Base-by-base conservation (phyloP, 2,329 filamentous ascomycete genomes). In the Zalaria obscura region DNA sequence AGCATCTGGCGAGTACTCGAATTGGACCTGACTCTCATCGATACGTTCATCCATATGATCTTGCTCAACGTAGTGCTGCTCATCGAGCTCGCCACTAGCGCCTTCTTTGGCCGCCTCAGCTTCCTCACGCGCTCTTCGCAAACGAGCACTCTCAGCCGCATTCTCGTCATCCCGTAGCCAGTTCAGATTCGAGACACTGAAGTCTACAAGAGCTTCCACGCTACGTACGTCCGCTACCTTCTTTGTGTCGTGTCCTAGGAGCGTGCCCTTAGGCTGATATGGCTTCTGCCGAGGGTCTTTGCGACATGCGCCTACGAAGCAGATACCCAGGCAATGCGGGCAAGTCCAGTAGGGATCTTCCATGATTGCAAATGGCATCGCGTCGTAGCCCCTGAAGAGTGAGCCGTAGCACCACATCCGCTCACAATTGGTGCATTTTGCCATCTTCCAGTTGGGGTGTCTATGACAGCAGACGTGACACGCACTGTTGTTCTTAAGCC, bases 361-460 rank as follows among this genome's bases (percentile, higher is more conserved):
- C 72, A 95, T 80, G 1, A 88, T 76, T 18, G 76, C 69, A 52
- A 89, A 77, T 0, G 91, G 91, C 73, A 86, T 82, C 57, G 87
- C 75, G 57, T 96, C 89, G 54, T 94, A 94, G 1, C 85, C 88
- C 42, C 91, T 73, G 62, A 87, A 96, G 2, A 98, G 69, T 10
- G 82, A 82, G n/a, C 89, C 89, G 55, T 93, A 98, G 59, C 91
- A 96, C 57, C 93, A 98, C 0, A 75, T 76, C 42, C 83, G 70
- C 8, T 72, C 69, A 54, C 91, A 96, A 5, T 72, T 74, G 0
- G 77, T 78, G 60, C 91, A 98, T 40, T 77, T 74, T 2, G 85
- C 85, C 47, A 94, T 76, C 53, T 86, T 88, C 75, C 93, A 95
- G 18, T 71, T 77, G 40, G 83, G 80, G 52, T 95, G 85, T 35